Base-by-base conservation (phyloP, 805 yeast genomes). In the Danielozyma ontarioensis region DNA sequence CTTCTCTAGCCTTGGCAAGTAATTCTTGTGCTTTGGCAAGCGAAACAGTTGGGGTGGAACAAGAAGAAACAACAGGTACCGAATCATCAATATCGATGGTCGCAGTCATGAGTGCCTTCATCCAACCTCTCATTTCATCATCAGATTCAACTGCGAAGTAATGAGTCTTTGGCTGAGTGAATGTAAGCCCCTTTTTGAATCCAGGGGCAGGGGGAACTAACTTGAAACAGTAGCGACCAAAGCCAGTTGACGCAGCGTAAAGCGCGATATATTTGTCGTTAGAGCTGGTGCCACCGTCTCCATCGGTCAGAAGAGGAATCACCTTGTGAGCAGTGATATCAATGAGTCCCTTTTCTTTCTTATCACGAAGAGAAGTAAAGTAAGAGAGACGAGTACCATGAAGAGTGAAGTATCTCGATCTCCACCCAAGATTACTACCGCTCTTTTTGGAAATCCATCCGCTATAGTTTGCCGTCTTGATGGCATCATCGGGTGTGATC, bases 161-260 rank as follows among this genome's bases (percentile, higher is more conserved):
- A 51, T 93, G 98, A 5, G 88, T 84, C 45, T 88, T 86, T 18
- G 96, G 98, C 43, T 89, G 96, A 0, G 99, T 93, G 57, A 93
- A 93, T 0, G 96, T 89, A 36, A 93, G 74, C 0, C 97, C 97
- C 61, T 89, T 90, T 44, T 82, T 80, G 33, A 90, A 85, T 0
- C 99, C 99, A 0, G 97, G 97, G 2, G 95, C 95, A 0, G 99
- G 99, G 7, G 99, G 99, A 3, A 89, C 77, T 10, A 93, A 57
- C 57, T 89, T 89, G 68, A 93, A 90, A 50, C 96, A 87, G 53
- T 78, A 85, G 26, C 95, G 72, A n/a, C 97, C 97, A 28, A 84
- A 81, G 6, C 97, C 96, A 3, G 95, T 83, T 21, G 90, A 80
- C 0, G 96, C 93, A 1, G 97, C 97, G 57, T 85, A 85, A 29